Percentiles rank a stretch among this genome's conserved stretches.
Evolutionary conservation across 192 early-diverging fungal species (phyloP).

Genomic region (Jimgerdemannia flammicorona): DNA sequence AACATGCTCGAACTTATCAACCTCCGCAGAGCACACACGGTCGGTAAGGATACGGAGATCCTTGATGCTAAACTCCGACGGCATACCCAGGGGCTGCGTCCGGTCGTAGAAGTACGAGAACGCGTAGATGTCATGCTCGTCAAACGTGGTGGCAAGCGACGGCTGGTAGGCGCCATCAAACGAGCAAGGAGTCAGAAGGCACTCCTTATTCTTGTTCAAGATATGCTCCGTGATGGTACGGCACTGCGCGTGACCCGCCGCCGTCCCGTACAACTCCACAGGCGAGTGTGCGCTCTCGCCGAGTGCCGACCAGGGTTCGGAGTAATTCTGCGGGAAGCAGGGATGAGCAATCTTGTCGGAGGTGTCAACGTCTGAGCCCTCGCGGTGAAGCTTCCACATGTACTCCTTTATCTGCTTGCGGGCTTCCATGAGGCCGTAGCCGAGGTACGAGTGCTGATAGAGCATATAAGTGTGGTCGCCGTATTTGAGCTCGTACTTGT

Average conservation of each 20-base stretch:
- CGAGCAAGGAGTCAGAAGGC: constrained; percentile 66
- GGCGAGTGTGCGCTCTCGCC: background rate
- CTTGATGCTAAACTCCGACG: constrained; percentile 65
- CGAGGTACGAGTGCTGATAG: constrained; percentile 95
- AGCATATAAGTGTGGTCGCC: constrained; percentile 71
- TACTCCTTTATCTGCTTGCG: constrained; percentile 67
- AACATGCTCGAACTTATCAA: constrained; percentile 44
- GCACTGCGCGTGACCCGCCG: constrained; percentile 51
- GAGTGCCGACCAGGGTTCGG: constrained; percentile 37
- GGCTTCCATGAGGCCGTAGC: constrained; percentile 88
- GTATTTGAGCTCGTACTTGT: constrained; percentile 67
- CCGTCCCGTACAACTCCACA: constrained; percentile 50
- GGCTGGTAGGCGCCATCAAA: constrained; percentile 95
- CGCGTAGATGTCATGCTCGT: constrained; percentile 73
- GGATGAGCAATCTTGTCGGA: constrained; percentile 44
- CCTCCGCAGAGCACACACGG: constrained; percentile 58
- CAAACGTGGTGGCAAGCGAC: constrained; percentile 61
- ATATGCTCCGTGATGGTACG: constrained; percentile 53
- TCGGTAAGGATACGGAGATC: constrained; percentile 67
- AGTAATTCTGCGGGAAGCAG: constrained; percentile 66
- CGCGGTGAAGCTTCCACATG: constrained; percentile 20
- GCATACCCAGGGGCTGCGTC: constrained; percentile 65
- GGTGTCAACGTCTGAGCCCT: constrained; percentile 21
- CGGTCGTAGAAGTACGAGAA: constrained; percentile 98
- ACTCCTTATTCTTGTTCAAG: constrained; percentile 72